Evolutionary conservation across 2,329 filamentous ascomycete species (phyloP).

Genomic region (Chrysosphaeria jannelii): DNA sequence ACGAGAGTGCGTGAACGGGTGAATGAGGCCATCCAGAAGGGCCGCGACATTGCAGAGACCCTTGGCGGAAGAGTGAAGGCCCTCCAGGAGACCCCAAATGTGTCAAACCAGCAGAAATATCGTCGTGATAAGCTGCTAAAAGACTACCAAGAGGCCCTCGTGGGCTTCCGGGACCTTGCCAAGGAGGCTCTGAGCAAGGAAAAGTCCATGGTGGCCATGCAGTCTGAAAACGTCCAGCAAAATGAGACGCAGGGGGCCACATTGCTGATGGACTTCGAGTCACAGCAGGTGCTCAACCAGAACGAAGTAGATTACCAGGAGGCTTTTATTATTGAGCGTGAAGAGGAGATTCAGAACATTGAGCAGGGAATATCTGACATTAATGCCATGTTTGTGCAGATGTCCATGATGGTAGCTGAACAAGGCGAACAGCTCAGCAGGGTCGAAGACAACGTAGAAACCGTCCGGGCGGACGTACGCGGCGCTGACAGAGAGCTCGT

Average conservation of each 20-base stretch:
- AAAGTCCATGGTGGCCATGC: constrained; percentile 41
- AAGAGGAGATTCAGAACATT: constrained; percentile 90
- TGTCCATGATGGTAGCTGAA: constrained; percentile 89
- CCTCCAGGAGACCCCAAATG: constrained; percentile 43
- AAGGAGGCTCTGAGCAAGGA: constrained; percentile 76
- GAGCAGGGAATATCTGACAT: constrained; percentile 87
- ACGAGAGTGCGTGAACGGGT: constrained; percentile 75
- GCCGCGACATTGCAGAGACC: constrained; percentile 61
- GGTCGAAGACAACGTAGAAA: constrained; percentile 68
- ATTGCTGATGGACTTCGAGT: constrained; percentile 52
- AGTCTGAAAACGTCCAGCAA: constrained; percentile 16
- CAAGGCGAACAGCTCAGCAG: constrained; percentile 72
- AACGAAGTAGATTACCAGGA: constrained; percentile 97
- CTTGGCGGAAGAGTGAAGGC: constrained; percentile 73
- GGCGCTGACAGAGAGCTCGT: constrained; percentile 67
- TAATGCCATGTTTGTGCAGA: constrained; percentile 88
- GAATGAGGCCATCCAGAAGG: constrained; percentile 63
- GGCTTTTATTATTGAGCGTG: constrained; percentile 77
- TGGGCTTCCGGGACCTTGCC: constrained; percentile 83
- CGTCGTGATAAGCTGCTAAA: constrained; percentile 83
- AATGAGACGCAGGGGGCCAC: constrained; percentile 44
- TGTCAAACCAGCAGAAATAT: too few species aligned
- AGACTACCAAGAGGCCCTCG: constrained; percentile 67
- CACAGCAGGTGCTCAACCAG: too few species aligned
- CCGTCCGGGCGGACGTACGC: constrained; percentile 48